phyloP scores from a whole-genome alignment of 2,329 filamentous ascomycete species.

The Didymella sp. region DNA sequence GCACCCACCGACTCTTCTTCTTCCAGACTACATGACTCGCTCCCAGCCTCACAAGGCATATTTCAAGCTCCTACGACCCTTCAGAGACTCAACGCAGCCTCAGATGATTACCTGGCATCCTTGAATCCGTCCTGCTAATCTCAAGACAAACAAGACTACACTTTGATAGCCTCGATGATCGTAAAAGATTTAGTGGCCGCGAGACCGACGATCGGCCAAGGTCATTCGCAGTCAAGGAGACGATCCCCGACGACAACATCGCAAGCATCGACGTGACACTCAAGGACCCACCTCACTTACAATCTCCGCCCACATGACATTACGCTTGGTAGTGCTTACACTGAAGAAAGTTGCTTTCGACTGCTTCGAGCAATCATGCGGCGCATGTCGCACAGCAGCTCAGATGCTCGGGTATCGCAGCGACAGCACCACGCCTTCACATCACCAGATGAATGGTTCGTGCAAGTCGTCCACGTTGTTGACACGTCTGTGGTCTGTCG shows the following conservation, averaged over 20 bases:
- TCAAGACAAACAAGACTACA: background rate
- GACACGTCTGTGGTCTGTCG: background rate
- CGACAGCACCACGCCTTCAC: background rate
- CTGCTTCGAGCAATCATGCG: background rate
- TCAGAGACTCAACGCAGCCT: background rate
- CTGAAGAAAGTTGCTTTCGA: background rate
- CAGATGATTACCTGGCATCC: background rate
- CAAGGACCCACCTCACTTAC: background rate
- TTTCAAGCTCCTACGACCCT: background rate
- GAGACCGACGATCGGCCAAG: background rate
- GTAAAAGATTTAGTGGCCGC: background rate
- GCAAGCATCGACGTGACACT: background rate
- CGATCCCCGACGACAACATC: background rate
- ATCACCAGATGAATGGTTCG: background rate
- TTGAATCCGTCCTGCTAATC: background rate
- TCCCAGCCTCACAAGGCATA: background rate
- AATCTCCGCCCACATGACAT: background rate
- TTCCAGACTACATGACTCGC: background rate
- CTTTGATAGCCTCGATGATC: too few species aligned
- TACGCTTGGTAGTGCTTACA: constrained; percentile 4
- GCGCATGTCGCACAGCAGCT: background rate
- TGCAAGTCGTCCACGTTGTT: background rate
- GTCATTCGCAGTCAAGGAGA: background rate
- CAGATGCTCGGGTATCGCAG: background rate
- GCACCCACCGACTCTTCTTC: background rate